Conservation (phyloP, 2,329 filamentous ascomycete species). For the Neofusicoccum laricinum region DNA sequence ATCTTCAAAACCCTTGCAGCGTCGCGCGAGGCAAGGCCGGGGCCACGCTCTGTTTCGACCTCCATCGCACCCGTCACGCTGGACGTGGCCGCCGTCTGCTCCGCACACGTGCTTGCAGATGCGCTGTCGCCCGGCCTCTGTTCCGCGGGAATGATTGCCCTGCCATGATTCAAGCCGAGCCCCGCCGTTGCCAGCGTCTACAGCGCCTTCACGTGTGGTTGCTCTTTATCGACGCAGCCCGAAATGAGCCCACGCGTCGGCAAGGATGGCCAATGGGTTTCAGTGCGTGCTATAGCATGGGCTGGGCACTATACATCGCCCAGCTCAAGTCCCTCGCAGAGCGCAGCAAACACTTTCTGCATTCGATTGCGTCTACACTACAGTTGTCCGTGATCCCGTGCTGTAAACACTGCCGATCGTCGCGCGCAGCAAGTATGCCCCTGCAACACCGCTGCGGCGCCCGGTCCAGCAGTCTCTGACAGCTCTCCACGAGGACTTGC, state of each 20-base stretch:
- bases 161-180: neutral
- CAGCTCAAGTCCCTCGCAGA: neutral
- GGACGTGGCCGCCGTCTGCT: neutral
- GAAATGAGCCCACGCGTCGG: constrained; percentile 10
- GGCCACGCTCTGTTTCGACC: constrained; percentile 12
- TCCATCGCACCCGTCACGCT: neutral
- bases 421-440: neutral
- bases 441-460: neutral
- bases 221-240: neutral
- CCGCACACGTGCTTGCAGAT: neutral
- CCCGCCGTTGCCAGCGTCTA: neutral
- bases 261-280: constrained; percentile 5
- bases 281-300: constrained; percentile 10
- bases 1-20: constrained; percentile 15
- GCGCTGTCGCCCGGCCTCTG: neutral
- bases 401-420: neutral
- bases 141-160: neutral
- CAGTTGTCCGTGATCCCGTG: neutral
- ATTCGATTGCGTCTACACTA: neutral
- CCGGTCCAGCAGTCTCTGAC: neutral
- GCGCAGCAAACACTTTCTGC: neutral
- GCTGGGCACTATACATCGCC: neutral
- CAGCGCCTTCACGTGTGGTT: neutral
- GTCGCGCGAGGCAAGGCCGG: constrained; percentile 9
- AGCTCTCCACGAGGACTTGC: neutral